These are phyloP conservation scores for Psidium friedrichsthalianum DNA, from an alignment of 345 rosid species.

Conservation along the genomic window DNA sequence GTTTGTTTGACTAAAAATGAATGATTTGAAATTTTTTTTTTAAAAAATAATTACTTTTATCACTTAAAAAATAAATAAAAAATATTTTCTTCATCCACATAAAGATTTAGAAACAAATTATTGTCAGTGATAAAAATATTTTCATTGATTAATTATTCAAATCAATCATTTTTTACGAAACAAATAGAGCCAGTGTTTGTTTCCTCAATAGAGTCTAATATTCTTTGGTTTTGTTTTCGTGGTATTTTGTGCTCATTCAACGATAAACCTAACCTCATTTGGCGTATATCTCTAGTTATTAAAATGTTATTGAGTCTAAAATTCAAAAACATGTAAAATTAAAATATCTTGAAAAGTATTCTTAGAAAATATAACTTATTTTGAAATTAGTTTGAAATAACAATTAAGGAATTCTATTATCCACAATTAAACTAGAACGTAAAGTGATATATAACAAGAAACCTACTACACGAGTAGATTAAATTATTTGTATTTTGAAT, in stretches of 20 bases:
- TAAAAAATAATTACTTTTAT: too few species aligned
- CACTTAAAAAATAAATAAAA: too few species aligned
- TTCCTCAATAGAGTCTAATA: background rate
- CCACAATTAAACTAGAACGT: background rate
- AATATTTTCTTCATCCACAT: too few species aligned
- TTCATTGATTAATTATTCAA: too few species aligned
- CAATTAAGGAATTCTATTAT: background rate
- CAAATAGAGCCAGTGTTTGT: background rate
- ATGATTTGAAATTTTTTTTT: too few species aligned
- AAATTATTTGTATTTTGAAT: background rate
- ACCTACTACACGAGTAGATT: background rate
- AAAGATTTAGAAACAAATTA: too few species aligned
- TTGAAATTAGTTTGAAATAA: background rate
- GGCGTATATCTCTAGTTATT: background rate
- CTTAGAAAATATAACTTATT: background rate
- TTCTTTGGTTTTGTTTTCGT: background rate
- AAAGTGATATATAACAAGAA: background rate
- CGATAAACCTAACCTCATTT: background rate
- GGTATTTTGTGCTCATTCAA: background rate
- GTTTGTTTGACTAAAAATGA: too few species aligned
- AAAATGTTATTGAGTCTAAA: background rate
- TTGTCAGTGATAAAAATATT: too few species aligned
- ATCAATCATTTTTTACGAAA: too few species aligned
- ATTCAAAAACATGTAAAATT: background rate
- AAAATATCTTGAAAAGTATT: background rate